Evolutionary conservation across 768 basidiomycete genomes (phyloP).

Genomic region (Phlebiopsis gigantea): DNA sequence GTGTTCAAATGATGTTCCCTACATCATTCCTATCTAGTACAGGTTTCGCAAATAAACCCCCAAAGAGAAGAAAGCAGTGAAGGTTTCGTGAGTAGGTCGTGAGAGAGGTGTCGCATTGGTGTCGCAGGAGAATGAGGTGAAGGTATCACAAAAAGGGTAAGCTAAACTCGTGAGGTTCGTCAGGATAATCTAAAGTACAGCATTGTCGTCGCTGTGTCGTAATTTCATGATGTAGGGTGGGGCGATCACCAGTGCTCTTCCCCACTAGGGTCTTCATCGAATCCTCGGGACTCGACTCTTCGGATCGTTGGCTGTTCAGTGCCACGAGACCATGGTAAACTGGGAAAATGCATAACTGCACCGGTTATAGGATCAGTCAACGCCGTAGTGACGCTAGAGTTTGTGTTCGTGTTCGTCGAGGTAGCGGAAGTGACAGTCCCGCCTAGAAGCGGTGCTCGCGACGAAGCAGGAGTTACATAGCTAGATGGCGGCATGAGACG

Average conservation of each 20-base stretch:
- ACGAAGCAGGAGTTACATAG: not conserved
- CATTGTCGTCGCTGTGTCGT: slow-evolving; percentile 3
- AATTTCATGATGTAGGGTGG: not conserved
- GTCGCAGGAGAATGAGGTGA: not conserved
- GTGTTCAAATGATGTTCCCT: not conserved
- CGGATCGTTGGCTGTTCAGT: not conserved
- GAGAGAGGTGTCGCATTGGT: slow-evolving; percentile 2
- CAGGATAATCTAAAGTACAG: not conserved
- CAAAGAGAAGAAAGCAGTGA: not conserved
- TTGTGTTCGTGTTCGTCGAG: slow-evolving; percentile 19
- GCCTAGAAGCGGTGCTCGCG: slow-evolving; percentile 11
- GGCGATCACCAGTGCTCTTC: slow-evolving; percentile 2
- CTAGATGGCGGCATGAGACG: slow-evolving; percentile 9
- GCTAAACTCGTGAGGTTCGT: not conserved
- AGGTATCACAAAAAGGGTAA: slow-evolving; percentile 1
- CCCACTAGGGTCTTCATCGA: not conserved
- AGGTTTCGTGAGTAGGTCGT: not conserved
- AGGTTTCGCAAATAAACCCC: not conserved
- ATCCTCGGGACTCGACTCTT: not conserved
- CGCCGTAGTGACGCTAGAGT: slow-evolving; percentile 28
- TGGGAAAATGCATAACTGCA: slow-evolving; percentile 24
- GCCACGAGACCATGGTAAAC: slow-evolving; percentile 20
- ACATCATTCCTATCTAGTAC: not conserved
- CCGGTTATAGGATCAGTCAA: slow-evolving; percentile 30
- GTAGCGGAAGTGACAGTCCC: slow-evolving; percentile 23